These are phyloP conservation scores for Leucocoprinus leucothites DNA, from an alignment of 768 basidiomycete genomes.

Conservation along the genomic window DNA sequence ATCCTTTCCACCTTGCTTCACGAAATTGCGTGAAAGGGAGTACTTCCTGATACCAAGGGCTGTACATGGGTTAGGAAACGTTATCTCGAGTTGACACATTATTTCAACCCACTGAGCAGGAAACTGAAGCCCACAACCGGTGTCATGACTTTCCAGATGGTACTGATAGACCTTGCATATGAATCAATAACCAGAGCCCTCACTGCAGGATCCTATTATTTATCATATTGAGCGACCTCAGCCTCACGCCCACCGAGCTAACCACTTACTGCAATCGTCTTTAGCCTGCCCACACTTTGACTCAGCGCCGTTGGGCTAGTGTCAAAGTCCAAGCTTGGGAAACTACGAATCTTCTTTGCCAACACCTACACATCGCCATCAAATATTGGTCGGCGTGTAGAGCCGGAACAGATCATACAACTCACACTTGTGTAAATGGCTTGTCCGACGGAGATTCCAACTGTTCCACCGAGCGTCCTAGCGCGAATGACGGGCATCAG, in stretches of 20 bases:
- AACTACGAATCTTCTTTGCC: slow-evolving; percentile 30
- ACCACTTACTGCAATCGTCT: slow-evolving; percentile 39
- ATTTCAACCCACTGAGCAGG: slow-evolving; percentile 38
- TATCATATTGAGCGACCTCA: neutral
- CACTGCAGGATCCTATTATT: slow-evolving; percentile 41
- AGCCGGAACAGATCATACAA: slow-evolving; percentile 9
- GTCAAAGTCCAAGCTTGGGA: slow-evolving; percentile 33
- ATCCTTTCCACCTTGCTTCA: slow-evolving; percentile 34
- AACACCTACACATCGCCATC: slow-evolving; percentile 25
- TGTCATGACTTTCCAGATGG: slow-evolving; percentile 64
- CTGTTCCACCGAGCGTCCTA: slow-evolving; percentile 72
- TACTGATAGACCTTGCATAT: slow-evolving; percentile 58
- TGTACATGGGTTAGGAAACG: slow-evolving; percentile 17
- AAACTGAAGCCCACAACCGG: slow-evolving; percentile 53
- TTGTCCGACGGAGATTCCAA: slow-evolving; percentile 73
- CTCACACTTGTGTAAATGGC: slow-evolving; percentile 63
- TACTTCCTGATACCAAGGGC: slow-evolving; percentile 60
- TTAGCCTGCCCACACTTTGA: slow-evolving; percentile 42
- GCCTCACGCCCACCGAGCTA: neutral
- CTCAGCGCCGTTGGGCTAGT: slow-evolving; percentile 40
- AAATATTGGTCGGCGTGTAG: neutral
- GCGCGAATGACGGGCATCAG: neutral
- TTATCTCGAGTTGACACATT: neutral
- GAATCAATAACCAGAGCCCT: slow-evolving; percentile 55
- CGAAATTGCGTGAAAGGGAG: slow-evolving; percentile 49